Conservation (phyloP, 1,284 basidiomycete species). For the Trametes pubescens region DNA sequence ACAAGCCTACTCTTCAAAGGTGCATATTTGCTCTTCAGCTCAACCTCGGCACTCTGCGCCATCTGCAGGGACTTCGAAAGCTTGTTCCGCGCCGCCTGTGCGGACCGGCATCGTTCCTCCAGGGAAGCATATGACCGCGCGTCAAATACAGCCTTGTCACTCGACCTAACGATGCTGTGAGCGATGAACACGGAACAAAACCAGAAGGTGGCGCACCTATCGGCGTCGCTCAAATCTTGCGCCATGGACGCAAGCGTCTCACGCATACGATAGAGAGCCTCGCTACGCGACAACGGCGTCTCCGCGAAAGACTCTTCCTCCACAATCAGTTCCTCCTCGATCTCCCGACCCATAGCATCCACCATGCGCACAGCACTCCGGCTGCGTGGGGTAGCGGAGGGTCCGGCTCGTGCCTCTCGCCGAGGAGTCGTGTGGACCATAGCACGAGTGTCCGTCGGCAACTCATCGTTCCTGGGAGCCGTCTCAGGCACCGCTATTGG, state of each 20-base stretch:
- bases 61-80: slow-evolving; percentile 53
- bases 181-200: slow-evolving; percentile 35
- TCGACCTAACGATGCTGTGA: slow-evolving; percentile 16
- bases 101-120: slow-evolving; percentile 59
- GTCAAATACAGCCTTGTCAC: slow-evolving; percentile 42
- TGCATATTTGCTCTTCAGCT: slow-evolving; percentile 47
- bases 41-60: slow-evolving; percentile 43
- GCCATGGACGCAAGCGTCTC: slow-evolving; percentile 63
- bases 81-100: slow-evolving; percentile 56
- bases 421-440: slow-evolving; percentile 42
- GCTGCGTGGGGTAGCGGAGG: slow-evolving; percentile 44
- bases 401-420: slow-evolving; percentile 27
- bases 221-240: slow-evolving; percentile 60
- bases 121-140: slow-evolving; percentile 58
- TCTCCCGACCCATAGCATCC: slow-evolving; percentile 72
- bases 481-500: slow-evolving; percentile 14
- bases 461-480: slow-evolving; percentile 10
- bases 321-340: slow-evolving; percentile 46
- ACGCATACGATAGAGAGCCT: slow-evolving; percentile 63
- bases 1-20: slow-evolving; percentile 49
- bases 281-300: slow-evolving; percentile 52
- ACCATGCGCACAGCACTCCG: slow-evolving; percentile 63
- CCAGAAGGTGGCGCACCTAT: slow-evolving; percentile 51
- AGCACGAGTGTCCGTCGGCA: background rate
- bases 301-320: slow-evolving; percentile 34